Base-by-base conservation (phyloP, 495 filamentous ascomycete genomes). In the Penicillium bialowiezense region DNA sequence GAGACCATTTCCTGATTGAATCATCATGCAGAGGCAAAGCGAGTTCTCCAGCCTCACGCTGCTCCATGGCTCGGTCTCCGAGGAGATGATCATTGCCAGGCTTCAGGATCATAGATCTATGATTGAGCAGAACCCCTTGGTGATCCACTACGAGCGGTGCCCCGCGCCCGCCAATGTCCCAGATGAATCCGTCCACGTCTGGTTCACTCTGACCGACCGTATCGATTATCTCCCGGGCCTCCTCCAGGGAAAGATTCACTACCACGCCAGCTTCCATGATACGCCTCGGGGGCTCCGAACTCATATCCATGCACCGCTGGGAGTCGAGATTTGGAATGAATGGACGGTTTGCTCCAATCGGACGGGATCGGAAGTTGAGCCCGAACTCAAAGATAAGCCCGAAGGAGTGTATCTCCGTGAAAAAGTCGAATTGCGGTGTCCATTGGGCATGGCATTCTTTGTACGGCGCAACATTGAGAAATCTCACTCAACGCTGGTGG, bases 101-200 rank as follows among this genome's bases (percentile, higher is more conserved):
- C 77, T 90, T 9, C 84, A 86, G 60, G 74, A 80, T 52, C 85
- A 89, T 63, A 62, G 67, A 19, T 79, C 78, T 45, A 89, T 91
- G 85, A 90, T 90, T 52, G 79, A 87, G 46, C 70, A 89, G 43
- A 91, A 91, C 61, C 87, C 87, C 3, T 72, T 90, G 10, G 84
- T 91, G 48, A 78, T 83, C 39, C 78, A 86, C 50, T 76, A 84
- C 20, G 77, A 83, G 56, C 75, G 71, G 5, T 85, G 82, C 64
- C 71, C 73, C 20, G 68, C 85, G 3, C 86, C 84, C 0, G 52
- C 68, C 13, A 75, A 83, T 56, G 80, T 83, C 8, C 59, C 71
- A 3, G 87, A 89, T 42, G 81, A 88, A 63, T 68, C 59, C 35
- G 60, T 78, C 42, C 82, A 79, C 49, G 62, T 62, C 12, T 89